A percentile compares a stretch with the other conserved stretches of the same genome.
These are phyloP conservation scores for Eutrema yunnanense DNA, from an alignment of 345 rosid genomes.

Conservation along the genomic window DNA sequence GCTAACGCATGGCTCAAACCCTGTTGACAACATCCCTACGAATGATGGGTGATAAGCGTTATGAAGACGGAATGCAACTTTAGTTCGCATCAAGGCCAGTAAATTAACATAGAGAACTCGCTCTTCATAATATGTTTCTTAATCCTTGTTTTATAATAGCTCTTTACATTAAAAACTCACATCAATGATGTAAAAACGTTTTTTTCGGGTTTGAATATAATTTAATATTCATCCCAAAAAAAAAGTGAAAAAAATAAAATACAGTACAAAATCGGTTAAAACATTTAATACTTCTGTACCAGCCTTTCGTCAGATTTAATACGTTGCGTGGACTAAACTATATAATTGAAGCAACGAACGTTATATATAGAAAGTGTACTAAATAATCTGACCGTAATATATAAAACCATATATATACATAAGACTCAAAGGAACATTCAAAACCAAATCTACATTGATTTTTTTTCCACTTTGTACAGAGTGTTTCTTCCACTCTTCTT, in stretches of 20 bases:
- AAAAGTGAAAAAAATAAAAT: neutral
- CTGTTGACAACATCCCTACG: no score
- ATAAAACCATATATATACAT: neutral
- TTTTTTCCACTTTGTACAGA: conserved; percentile 2
- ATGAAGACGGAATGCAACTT: no score
- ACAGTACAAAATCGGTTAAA: neutral
- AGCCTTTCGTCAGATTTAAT: neutral
- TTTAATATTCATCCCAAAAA: no score
- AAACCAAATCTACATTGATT: neutral
- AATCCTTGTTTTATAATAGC: no score
- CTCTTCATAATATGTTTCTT: no score
- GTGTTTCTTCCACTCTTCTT: conserved; percentile 15
- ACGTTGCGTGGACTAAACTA: neutral
- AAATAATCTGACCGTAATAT: neutral
- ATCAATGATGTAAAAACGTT: no score
- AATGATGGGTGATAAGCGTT: no score
- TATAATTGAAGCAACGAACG: neutral
- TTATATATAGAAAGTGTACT: neutral
- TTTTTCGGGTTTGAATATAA: no score
- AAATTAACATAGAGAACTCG: no score
- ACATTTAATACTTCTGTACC: neutral
- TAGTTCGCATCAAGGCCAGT: no score
- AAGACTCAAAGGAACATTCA: neutral
- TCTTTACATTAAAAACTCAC: no score
- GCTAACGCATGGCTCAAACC: no score